Base-by-base conservation (phyloP, 1,139 yeast species). In the Pneumocystis sp. region DNA sequence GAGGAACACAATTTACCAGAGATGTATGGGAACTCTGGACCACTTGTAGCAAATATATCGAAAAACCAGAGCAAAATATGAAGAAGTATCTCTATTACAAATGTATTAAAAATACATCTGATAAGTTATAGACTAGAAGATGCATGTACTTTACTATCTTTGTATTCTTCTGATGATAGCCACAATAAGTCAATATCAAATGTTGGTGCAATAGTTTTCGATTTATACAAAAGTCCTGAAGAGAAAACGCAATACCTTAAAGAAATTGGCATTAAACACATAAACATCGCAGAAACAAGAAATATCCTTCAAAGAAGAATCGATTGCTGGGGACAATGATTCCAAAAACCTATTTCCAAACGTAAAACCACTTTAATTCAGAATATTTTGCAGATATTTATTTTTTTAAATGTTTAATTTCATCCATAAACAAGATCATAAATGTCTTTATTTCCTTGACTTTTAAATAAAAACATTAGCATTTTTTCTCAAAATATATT, bases 21-120 rank as follows among this genome's bases (percentile, higher is more conserved):
- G 67, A 66, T 35, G 10, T 66, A 25, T 61, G 61, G 45, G 67
- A 65, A 59, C 35, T 65, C 34, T 63, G 66, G 66, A 39, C 59
- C 34, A 45, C 64, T 1, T 65, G 64, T 42, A 59, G 64, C 8
- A 62, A 50, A 17, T 64, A 40, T 35, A 63, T 65, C 25, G 62
- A 63, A 57, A 59, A 62, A 59, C 65, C 67, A 3, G 67, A 65
- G 37, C 57, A 42, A 21, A 39, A 59, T 59, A 39, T 59, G 44
- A 39, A 59, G 31, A 59, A 25, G 61, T 31, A 25, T 31, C 10
- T 7, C 21, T 42, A 42, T 42, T 19, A 39, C 12, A 42, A 39
- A 12, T 42, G 25, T 59, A 21, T 39, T 59, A 19, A 59, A 15
- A 31, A 19, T 8, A 25, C 19, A 50, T 2, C 31, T 59, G 31